Evolutionary conservation across 2,329 filamentous ascomycete genomes (phyloP), one percentile per base, ranked within the genome.

Genomic region (Colletotrichum euphorbiae): DNA sequence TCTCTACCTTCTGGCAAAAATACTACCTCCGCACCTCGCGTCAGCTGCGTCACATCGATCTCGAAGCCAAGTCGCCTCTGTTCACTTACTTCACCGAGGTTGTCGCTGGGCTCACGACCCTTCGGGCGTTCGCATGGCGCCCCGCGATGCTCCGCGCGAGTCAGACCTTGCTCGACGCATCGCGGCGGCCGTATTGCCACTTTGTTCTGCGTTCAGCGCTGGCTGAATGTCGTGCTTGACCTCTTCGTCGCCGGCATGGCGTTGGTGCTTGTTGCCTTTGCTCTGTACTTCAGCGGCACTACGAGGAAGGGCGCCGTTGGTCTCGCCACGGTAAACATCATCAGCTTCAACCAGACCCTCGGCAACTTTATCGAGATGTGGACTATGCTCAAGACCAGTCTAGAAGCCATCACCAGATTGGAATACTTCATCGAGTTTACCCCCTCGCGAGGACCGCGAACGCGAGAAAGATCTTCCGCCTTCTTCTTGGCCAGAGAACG

Each of bases 11-110:
- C 78, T 87, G 9, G 9, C 84, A 87, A 64, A 81, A 81, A 46
- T 80, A 84, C 69, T 88, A 88, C 68, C 78, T 88, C n/a, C 79
- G 83, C 6, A 88, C 85, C 1, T 87, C 84, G 0, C 83, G 85
- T 4, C 85, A 87, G 63, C 74, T 88, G 6, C 80, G 86, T 56
- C 79, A 85, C 31, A 75, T 87, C 7, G 86, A 88, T 71, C 77
- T 87, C 0, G 85, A 87, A 72, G 77, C 80, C 24, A 82, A 83
- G 65, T 79, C 80, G 0, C 82, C 83, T 1, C 76, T 87, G 0
- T 85, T 83, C 71, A 82, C 83, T 0, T 82, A 86, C 46, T 86
- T 87, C 69, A 77, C 79, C 3, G 85, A 87, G 69, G 82, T 81
- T 1, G 72, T 85, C 0, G 75, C 77, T 4, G 85, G 85, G 0